Conservation (phyloP, 176 grass and related monocot species). For the Microstegium vimineum region DNA sequence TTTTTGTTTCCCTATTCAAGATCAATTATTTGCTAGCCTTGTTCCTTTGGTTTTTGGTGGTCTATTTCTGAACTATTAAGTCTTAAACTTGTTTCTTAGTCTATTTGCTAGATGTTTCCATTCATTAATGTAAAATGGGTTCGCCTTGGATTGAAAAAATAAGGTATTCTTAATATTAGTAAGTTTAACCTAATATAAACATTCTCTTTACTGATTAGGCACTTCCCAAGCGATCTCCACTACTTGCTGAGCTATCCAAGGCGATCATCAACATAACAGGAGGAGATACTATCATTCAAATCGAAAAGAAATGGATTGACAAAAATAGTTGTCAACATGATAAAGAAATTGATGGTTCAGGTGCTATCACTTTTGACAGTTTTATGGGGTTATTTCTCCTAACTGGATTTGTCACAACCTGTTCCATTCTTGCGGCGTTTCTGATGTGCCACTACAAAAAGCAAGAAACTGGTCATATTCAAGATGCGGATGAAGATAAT, state of each 20-base stretch:
- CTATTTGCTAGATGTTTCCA: background rate
- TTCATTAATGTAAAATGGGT: background rate
- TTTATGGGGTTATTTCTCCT: background rate
- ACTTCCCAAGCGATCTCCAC: conserved; percentile 39
- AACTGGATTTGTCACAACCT: background rate
- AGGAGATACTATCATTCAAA: conserved; percentile 39
- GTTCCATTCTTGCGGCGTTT: conserved; percentile 12
- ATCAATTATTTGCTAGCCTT: background rate
- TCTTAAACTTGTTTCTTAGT: background rate
- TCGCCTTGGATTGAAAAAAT: background rate
- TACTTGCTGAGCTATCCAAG: conserved; percentile 52
- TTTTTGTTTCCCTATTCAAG: background rate
- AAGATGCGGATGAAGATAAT: background rate
- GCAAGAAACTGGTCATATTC: background rate
- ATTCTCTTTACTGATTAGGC: conserved; percentile 3
- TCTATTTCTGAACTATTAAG: background rate
- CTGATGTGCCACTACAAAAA: background rate
- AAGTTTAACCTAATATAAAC: background rate
- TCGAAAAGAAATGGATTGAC: conserved; percentile 54
- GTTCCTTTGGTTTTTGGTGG: background rate
- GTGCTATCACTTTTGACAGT: background rate
- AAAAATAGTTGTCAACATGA: conserved; percentile 17
- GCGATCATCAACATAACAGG: conserved; percentile 62
- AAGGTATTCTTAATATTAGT: background rate
- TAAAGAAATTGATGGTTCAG: background rate